These are phyloP conservation scores for Batkoa obscura DNA, from an alignment of 371 early-diverging fungal genomes.

Conservation along the genomic window DNA sequence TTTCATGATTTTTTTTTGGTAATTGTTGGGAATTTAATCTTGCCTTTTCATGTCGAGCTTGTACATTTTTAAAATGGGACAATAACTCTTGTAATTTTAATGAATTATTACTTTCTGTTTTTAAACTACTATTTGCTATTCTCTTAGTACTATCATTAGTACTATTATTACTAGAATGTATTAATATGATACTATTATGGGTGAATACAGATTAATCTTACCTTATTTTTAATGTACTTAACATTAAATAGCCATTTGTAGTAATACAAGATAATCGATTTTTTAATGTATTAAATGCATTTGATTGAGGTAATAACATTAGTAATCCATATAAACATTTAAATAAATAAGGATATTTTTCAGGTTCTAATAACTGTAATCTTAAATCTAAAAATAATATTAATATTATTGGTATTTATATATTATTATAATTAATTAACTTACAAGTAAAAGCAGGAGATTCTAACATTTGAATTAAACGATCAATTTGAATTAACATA, in stretches of 20 bases:
- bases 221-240: slow-evolving; percentile 12
- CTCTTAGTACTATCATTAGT: no score
- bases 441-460: slow-evolving; percentile 80
- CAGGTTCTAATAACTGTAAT: slow-evolving; percentile 74
- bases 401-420: not conserved
- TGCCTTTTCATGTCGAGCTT: slow-evolving; percentile 30
- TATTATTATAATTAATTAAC: not conserved
- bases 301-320: slow-evolving; percentile 83
- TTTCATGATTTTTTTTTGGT: no score
- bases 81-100: slow-evolving; percentile 31
- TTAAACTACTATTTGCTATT: no score
- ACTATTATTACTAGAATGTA: no score
- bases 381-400: slow-evolving; percentile 31
- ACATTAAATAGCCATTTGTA: slow-evolving; percentile 30
- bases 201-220: no score
- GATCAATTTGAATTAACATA: slow-evolving; percentile 76
- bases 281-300: slow-evolving; percentile 75
- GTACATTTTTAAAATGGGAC: slow-evolving; percentile 32
- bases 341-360: slow-evolving; percentile 57
- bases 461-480: slow-evolving; percentile 83
- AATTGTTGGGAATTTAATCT: slow-evolving; percentile 5
- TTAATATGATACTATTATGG: no score
- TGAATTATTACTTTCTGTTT: slow-evolving; percentile 2
- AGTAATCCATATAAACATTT: slow-evolving; percentile 77
- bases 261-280: slow-evolving; percentile 64